Percentiles rank a stretch among this genome's conserved stretches.
Evolutionary conservation across 2,329 filamentous ascomycete genomes (phyloP).

Genomic region (Pestalotiopsis sp.): DNA sequence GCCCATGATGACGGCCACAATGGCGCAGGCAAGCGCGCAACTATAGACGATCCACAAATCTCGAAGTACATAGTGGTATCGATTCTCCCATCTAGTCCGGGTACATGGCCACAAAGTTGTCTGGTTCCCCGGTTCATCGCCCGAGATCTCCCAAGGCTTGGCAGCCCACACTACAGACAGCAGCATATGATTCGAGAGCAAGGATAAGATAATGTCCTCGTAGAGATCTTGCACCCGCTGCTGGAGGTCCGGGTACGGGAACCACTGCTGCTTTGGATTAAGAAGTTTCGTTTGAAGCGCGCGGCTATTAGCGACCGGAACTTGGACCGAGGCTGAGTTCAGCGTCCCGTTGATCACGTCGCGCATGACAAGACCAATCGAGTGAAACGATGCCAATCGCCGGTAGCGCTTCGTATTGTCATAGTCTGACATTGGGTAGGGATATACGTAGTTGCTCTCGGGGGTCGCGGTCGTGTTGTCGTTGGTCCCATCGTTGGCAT

Average conservation of each 20-base stretch:
- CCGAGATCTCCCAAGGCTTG: constrained; percentile 26
- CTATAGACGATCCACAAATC: constrained; percentile 40
- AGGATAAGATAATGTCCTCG: constrained; percentile 38
- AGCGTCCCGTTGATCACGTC: constrained; percentile 35
- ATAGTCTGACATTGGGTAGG: constrained; percentile 24
- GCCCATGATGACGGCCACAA: constrained; percentile 34
- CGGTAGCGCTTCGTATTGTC: constrained; percentile 30
- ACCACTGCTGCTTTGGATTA: constrained; percentile 34
- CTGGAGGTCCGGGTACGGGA: constrained; percentile 30
- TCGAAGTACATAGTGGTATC: constrained; percentile 34
- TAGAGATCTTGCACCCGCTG: constrained; percentile 34
- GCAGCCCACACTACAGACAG: constrained; percentile 38
- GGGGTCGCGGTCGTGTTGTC: constrained; percentile 38
- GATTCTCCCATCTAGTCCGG: constrained; percentile 32
- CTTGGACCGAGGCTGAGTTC: constrained; percentile 25
- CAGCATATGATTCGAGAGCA: constrained; percentile 39
- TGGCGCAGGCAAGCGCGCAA: constrained; percentile 31
- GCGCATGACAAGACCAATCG: constrained; percentile 36
- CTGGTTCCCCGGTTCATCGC: constrained; percentile 21
- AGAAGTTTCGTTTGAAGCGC: constrained; percentile 46
- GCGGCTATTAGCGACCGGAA: constrained; percentile 31
- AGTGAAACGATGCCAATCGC: constrained; percentile 36
- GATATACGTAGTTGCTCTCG: constrained; percentile 32
- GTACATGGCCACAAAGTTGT: constrained; percentile 33
- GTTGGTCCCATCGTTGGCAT: constrained; percentile 36